Evolutionary conservation across 1,139 yeast species (phyloP).

Genomic region (Diutina ranongensis): DNA sequence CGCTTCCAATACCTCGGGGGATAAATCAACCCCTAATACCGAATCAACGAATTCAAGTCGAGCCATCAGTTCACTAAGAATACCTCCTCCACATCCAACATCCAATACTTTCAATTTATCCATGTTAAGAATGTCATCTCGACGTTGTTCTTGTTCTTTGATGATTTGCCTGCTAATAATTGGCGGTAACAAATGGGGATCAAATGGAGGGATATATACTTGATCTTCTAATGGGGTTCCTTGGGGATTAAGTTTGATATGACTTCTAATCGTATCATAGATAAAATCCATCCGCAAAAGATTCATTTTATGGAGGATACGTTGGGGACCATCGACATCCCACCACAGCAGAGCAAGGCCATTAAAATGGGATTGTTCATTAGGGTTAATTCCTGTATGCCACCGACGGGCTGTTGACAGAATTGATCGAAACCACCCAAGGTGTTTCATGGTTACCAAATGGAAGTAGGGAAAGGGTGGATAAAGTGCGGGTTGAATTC

Average conservation of each 20-base stretch:
- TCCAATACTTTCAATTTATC: slow-evolving; percentile 51
- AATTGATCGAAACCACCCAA: background rate
- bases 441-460: no score
- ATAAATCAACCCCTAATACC: slow-evolving; percentile 79
- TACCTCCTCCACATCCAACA: slow-evolving; percentile 98
- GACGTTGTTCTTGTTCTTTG: slow-evolving; percentile 34
- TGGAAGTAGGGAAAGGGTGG: no score
- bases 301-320: slow-evolving; percentile 92
- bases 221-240: slow-evolving; percentile 30
- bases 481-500: no score
- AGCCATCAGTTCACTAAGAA: slow-evolving; percentile 77
- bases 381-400: slow-evolving; percentile 11
- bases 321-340: slow-evolving; percentile 89
- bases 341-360: slow-evolving; percentile 89
- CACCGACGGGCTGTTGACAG: slow-evolving; percentile 3
- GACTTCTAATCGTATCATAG: slow-evolving; percentile 40
- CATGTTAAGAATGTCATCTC: slow-evolving; percentile 25
- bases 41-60: slow-evolving; percentile 49
- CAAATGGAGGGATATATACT: slow-evolving; percentile 71
- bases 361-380: slow-evolving; percentile 72
- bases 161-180: slow-evolving; percentile 35
- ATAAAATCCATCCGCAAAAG: slow-evolving; percentile 80
- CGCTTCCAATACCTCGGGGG: slow-evolving; percentile 69
- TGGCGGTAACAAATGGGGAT: slow-evolving; percentile 50
- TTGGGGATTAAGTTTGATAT: slow-evolving; percentile 31